Evolutionary conservation across 768 basidiomycete genomes (phyloP).

Genomic region (Kwoniella botswanensis): DNA sequence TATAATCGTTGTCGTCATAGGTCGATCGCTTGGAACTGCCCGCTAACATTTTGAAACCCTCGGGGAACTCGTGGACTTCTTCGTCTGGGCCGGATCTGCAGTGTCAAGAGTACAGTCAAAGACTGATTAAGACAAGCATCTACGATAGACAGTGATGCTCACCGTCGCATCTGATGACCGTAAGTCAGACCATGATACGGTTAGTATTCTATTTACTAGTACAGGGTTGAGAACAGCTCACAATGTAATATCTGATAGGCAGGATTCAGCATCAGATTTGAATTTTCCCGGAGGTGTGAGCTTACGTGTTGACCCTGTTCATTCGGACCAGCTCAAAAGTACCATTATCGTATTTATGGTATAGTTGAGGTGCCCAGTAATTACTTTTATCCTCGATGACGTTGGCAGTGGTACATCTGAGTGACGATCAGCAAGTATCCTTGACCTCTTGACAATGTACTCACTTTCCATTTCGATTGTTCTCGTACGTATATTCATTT

Average conservation of each 20-base stretch:
- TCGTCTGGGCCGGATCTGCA: slow-evolving; percentile 2
- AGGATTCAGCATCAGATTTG: background rate
- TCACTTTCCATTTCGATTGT: slow-evolving; percentile 10
- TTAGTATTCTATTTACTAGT: background rate
- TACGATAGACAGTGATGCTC: background rate
- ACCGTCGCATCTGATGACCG: slow-evolving; percentile 23
- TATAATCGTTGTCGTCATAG: slow-evolving; percentile 49
- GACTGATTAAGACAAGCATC: background rate
- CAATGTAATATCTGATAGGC: slow-evolving; percentile 15
- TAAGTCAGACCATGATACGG: background rate
- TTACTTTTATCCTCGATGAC: slow-evolving; percentile 13
- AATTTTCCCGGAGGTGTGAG: no score
- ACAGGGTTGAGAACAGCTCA: background rate
- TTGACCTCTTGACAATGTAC: background rate
- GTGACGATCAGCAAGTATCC: background rate
- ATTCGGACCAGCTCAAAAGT: slow-evolving; percentile 12
- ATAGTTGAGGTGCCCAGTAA: slow-evolving; percentile 18
- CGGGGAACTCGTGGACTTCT: slow-evolving; percentile 52
- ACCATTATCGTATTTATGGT: slow-evolving; percentile 15
- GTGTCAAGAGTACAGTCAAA: background rate
- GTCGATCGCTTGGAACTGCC: slow-evolving; percentile 56
- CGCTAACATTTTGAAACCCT: slow-evolving; percentile 58
- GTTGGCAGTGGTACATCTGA: slow-evolving; percentile 20
- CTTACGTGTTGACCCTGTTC: slow-evolving; percentile 21
- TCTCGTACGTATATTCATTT: slow-evolving; percentile 18